These are phyloP conservation scores for Cryphonectria parasitica DNA, from an alignment of 2,329 filamentous ascomycete species.

Conservation along the genomic window DNA sequence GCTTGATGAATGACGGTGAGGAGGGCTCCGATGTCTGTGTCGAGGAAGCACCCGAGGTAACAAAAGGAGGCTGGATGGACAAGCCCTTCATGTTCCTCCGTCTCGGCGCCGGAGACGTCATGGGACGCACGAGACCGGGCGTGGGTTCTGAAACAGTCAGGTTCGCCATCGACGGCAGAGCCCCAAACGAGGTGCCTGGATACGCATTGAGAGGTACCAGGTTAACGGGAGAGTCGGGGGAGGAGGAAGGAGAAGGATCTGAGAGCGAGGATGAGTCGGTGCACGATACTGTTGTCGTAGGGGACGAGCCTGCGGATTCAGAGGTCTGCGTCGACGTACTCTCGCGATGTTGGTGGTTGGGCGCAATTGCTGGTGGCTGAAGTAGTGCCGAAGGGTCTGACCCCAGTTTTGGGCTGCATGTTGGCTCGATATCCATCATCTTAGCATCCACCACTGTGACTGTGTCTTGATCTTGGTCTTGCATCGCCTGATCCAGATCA, in stretches of 20 bases:
- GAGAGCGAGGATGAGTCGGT: conserved; percentile 89
- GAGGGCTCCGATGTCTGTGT: conserved; percentile 66
- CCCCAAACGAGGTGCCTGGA: conserved; percentile 61
- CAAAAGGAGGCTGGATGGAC: conserved; percentile 71
- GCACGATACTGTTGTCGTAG: conserved; percentile 90
- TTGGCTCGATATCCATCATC: conserved; percentile 52
- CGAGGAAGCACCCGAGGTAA: conserved; percentile 49
- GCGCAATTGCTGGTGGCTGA: conserved; percentile 49
- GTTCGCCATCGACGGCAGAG: conserved; percentile 50
- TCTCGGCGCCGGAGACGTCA: conserved; percentile 71
- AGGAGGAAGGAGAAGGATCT: conserved; percentile 88
- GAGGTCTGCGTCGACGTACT: conserved; percentile 79
- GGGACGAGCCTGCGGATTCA: conserved; percentile 90
- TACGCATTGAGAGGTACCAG: conserved; percentile 73
- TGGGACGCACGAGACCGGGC: conserved; percentile 54
- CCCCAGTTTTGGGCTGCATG: conserved; percentile 41
- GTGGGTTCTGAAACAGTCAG: conserved; percentile 49
- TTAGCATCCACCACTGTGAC: conserved; percentile 60
- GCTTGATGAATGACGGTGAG: conserved; percentile 80
- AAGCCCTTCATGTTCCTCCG: conserved; percentile 86
- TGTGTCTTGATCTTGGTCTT: conserved; percentile 56
- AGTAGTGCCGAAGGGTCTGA: conserved; percentile 37
- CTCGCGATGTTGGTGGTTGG: conserved; percentile 71
- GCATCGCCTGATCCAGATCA: conserved; percentile 61
- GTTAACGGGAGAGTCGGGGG: conserved; percentile 84